Conservation (phyloP, 2,329 filamentous ascomycete species). For the Exophiala xenobiotica region DNA sequence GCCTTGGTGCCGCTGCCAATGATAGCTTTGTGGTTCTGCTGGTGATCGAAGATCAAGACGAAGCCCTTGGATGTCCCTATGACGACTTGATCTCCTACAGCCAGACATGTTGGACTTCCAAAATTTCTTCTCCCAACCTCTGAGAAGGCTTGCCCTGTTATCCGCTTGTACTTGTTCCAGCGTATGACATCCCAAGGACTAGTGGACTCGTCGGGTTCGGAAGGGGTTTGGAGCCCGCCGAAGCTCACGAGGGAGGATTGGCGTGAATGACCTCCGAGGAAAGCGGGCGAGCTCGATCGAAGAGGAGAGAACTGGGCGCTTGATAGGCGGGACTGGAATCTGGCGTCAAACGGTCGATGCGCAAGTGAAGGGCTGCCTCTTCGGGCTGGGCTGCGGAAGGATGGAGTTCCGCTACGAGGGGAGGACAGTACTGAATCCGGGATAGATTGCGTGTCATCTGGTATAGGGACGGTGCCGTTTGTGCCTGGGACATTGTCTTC, state of each 20-base stretch:
- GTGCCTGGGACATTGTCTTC: conserved; percentile 43
- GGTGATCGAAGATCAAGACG: conserved; percentile 94
- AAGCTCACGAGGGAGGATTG: conserved; percentile 77
- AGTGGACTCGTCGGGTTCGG: conserved; percentile 67
- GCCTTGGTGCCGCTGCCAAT: conserved; percentile 91
- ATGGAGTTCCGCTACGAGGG: conserved; percentile 31
- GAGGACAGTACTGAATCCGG: conserved; percentile 61
- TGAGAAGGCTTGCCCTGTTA: conserved; percentile 86
- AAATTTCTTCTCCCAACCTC: conserved; percentile 91
- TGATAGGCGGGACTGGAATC: conserved; percentile 85
- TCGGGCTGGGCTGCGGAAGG: conserved; percentile 57
- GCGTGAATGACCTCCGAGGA: conserved; percentile 73
- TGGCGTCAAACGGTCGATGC: conserved; percentile 88
- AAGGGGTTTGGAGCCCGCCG: conserved; percentile 50
- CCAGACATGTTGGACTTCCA: conserved; percentile 84
- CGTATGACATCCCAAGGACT: conserved; percentile 95
- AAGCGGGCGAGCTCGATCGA: conserved; percentile 73
- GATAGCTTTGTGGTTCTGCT: conserved; percentile 90
- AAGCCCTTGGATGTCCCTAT: conserved; percentile 92
- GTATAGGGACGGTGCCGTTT: conserved; percentile 71
- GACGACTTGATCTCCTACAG: conserved; percentile 82
- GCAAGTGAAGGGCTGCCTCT: conserved; percentile 74
- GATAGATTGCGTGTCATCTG: conserved; percentile 80
- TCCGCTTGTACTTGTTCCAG: conserved; percentile 90
- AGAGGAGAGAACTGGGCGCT: conserved; percentile 57